Conservation (phyloP, 208 protist species). For the Wallacemonas sp. region DNA sequence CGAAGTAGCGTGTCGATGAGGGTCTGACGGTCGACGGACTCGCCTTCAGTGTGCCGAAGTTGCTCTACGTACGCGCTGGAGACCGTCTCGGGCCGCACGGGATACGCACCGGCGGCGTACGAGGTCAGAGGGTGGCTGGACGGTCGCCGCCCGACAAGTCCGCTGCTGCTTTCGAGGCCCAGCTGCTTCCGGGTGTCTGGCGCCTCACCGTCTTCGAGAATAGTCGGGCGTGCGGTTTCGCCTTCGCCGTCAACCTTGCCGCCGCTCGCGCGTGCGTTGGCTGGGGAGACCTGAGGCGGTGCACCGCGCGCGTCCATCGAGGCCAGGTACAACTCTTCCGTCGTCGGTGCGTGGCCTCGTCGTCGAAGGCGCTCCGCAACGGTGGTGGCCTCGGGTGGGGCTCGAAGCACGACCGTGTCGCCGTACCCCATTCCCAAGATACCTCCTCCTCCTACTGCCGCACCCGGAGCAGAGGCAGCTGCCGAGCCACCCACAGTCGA, state of each 20-base stretch:
- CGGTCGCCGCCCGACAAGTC: neutral
- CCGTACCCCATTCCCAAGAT: neutral
- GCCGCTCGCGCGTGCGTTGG: neutral
- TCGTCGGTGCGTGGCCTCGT: neutral
- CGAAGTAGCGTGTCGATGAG: constrained; percentile 1
- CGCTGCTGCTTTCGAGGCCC: neutral
- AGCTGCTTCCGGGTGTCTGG: neutral
- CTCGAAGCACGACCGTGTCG: neutral
- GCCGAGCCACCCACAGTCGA: neutral
- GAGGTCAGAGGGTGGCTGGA: constrained; percentile 5
- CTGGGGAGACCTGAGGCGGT: neutral
- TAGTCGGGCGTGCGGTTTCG: neutral
- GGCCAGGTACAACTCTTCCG: neutral
- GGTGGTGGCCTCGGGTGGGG: neutral
- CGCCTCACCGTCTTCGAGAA: neutral
- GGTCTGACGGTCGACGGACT: neutral
- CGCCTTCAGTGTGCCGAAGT: neutral
- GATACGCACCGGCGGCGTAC: constrained; percentile 19
- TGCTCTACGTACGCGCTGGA: neutral
- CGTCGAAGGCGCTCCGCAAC: neutral
- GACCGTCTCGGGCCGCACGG: constrained; percentile 8
- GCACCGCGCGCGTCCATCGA: neutral
- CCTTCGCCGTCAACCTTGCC: neutral
- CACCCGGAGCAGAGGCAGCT: too few relatives aligned
- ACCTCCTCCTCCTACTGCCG: neutral